These are phyloP conservation scores for Pseudonectria buxi DNA, from an alignment of 2,329 filamentous ascomycete genomes.

Conservation along the genomic window DNA sequence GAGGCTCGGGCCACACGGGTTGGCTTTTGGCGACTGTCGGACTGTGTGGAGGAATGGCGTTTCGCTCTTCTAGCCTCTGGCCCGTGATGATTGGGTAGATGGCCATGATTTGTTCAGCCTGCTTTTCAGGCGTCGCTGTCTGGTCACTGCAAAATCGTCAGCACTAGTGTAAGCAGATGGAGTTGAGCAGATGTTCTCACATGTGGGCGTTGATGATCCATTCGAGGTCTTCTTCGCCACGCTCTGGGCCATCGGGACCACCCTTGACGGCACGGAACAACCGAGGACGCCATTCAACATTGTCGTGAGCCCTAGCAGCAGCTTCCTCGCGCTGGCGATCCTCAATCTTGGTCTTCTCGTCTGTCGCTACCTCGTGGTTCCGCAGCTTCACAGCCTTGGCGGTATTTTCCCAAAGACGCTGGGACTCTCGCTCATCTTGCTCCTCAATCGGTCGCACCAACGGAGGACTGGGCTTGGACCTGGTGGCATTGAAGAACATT, in stretches of 20 bases:
- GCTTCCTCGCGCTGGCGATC: constrained; percentile 88
- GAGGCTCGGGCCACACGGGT: constrained; percentile 2
- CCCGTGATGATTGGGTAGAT: constrained; percentile 81
- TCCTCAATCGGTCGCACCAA: constrained; percentile 71
- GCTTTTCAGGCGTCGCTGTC: constrained; percentile 54
- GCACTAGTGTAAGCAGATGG: not conserved
- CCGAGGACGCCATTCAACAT: constrained; percentile 79
- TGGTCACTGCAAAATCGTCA: constrained; percentile 22
- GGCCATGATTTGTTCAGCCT: constrained; percentile 74
- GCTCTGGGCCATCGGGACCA: constrained; percentile 63
- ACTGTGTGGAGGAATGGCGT: constrained; percentile 46
- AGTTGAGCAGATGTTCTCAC: constrained; percentile 40
- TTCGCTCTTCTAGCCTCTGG: constrained; percentile 53
- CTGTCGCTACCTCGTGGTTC: constrained; percentile 84
- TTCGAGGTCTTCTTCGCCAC: constrained; percentile 83
- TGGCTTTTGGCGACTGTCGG: constrained; percentile 6
- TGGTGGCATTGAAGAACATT: constrained; percentile 79
- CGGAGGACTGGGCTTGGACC: constrained; percentile 69
- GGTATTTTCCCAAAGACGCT: constrained; percentile 77
- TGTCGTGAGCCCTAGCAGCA: constrained; percentile 67
- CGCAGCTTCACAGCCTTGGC: constrained; percentile 73
- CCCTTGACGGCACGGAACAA: constrained; percentile 73
- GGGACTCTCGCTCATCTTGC: constrained; percentile 85
- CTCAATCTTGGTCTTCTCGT: constrained; percentile 94
- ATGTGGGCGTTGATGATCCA: constrained; percentile 89